These are phyloP conservation scores for Crotalaria pallida DNA, from an alignment of 306 rosid species.

Conservation along the genomic window DNA sequence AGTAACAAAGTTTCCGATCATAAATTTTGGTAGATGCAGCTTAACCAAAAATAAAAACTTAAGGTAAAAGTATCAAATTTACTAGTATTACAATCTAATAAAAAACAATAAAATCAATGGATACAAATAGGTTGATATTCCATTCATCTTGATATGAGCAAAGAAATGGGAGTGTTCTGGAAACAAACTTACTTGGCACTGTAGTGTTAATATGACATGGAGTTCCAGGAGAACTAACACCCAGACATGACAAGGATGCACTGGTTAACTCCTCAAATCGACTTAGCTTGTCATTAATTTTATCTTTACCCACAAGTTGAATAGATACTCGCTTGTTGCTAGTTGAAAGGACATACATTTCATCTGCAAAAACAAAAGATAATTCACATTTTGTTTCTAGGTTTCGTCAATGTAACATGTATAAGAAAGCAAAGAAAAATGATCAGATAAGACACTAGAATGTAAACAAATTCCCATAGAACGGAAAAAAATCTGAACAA, in stretches of 20 bases:
- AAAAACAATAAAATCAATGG: background rate
- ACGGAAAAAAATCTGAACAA: background rate
- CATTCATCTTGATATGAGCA: constrained; percentile 10
- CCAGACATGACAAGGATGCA: constrained; percentile 66
- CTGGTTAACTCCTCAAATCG: constrained; percentile 75
- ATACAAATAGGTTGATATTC: background rate
- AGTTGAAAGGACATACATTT: constrained; percentile 88
- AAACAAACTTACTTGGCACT: constrained; percentile 66
- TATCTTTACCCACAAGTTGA: constrained; percentile 79
- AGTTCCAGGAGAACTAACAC: constrained; percentile 66
- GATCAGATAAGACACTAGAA: background rate
- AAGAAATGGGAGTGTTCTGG: background rate
- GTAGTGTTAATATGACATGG: constrained; percentile 39
- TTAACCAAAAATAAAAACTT: constrained; percentile 2
- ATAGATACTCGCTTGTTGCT: constrained; percentile 73
- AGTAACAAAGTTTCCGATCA: background rate
- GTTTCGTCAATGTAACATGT: constrained; percentile 2
- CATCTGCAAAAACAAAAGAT: constrained; percentile 54
- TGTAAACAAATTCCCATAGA: background rate
- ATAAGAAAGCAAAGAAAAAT: background rate
- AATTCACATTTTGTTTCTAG: constrained; percentile 14
- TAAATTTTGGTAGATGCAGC: constrained; percentile 6
- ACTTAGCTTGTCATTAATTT: constrained; percentile 76
- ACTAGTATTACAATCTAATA: background rate
- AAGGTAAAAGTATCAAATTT: constrained; percentile 14